phyloP scores from a whole-genome alignment of 2,329 filamentous ascomycete genomes.

The Fonsecaea pedrosoi region DNA sequence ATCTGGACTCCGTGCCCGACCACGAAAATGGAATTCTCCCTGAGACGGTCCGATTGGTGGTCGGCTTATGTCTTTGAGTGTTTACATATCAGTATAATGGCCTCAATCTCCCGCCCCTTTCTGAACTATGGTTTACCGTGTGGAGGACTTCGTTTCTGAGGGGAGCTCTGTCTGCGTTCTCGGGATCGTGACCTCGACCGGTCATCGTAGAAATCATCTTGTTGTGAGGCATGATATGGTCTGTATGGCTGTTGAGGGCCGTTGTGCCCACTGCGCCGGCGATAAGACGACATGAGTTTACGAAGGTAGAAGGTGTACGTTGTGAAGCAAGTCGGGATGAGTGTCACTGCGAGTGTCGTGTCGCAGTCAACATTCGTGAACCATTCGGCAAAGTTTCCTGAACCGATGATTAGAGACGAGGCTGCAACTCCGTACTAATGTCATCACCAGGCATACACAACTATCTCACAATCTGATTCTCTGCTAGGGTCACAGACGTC shows the following conservation, averaged over 20 bases:
- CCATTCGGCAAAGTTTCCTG: neutral
- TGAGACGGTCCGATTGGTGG: slow-evolving; percentile 47
- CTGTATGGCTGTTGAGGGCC: slow-evolving; percentile 30
- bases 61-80: slow-evolving; percentile 48
- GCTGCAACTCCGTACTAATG: neutral
- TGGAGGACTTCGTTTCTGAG: slow-evolving; percentile 54
- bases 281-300: slow-evolving; percentile 38
- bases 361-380: neutral
- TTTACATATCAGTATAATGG: slow-evolving; percentile 48
- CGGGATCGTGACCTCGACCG: slow-evolving; percentile 49
- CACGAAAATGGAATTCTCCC: slow-evolving; percentile 45
- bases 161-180: slow-evolving; percentile 46
- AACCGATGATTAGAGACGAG: neutral
- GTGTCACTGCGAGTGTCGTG: neutral
- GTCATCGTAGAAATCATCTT: slow-evolving; percentile 57
- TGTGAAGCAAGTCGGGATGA: neutral
- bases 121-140: slow-evolving; percentile 51
- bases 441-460: neutral
- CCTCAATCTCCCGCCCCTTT: slow-evolving; percentile 34
- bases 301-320: neutral
- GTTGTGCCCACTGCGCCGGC: slow-evolving; percentile 28
- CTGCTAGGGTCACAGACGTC: neutral
- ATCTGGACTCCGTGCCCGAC: slow-evolving; percentile 45
- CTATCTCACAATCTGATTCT: neutral
- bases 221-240: slow-evolving; percentile 41